Percentiles rank a stretch among this genome's conserved stretches.
Evolutionary conservation across 805 yeast genomes (phyloP).

Genomic region (Lachancea sp.): DNA sequence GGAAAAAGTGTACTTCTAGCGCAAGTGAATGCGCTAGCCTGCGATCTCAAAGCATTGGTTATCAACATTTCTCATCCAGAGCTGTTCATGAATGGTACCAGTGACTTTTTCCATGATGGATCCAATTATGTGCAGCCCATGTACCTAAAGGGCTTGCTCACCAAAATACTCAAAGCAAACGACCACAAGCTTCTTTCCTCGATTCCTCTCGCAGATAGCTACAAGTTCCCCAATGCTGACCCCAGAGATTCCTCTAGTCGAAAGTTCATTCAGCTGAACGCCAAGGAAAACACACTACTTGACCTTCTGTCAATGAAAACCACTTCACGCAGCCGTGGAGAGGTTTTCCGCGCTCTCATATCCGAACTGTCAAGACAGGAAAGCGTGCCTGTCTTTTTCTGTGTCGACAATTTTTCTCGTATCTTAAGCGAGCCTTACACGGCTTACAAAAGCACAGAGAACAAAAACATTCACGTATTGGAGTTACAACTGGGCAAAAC

Average conservation of each 20-base stretch:
- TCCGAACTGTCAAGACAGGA: constrained; percentile 49
- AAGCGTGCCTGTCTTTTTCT: constrained; percentile 51
- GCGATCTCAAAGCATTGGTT: constrained; percentile 49
- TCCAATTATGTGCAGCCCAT: constrained; percentile 68
- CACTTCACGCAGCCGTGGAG: constrained; percentile 35
- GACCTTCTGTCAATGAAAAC: constrained; percentile 39
- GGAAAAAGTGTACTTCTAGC: constrained; percentile 74
- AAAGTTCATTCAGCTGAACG: constrained; percentile 24
- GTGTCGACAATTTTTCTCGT: constrained; percentile 71
- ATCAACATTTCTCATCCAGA: constrained; percentile 61
- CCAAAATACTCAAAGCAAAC: constrained; percentile 46
- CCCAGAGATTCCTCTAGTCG: constrained; percentile 27
- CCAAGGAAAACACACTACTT: constrained; percentile 32
- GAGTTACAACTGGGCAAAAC: constrained; percentile 59
- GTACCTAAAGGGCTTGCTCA: constrained; percentile 56
- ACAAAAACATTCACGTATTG: constrained; percentile 49
- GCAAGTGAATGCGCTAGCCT: constrained; percentile 39
- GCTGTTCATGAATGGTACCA: constrained; percentile 61
- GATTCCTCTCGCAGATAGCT: constrained; percentile 32
- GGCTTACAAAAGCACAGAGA: constrained; percentile 51
- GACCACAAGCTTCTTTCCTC: constrained; percentile 32
- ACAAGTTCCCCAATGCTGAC: constrained; percentile 30
- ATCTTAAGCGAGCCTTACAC: constrained; percentile 50
- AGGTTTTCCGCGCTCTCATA: constrained; percentile 48
- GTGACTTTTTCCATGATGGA: constrained; percentile 55